These are phyloP conservation scores for Ceratobasidium sp. DNA, from an alignment of 1,284 basidiomycete species.

Conservation along the genomic window DNA sequence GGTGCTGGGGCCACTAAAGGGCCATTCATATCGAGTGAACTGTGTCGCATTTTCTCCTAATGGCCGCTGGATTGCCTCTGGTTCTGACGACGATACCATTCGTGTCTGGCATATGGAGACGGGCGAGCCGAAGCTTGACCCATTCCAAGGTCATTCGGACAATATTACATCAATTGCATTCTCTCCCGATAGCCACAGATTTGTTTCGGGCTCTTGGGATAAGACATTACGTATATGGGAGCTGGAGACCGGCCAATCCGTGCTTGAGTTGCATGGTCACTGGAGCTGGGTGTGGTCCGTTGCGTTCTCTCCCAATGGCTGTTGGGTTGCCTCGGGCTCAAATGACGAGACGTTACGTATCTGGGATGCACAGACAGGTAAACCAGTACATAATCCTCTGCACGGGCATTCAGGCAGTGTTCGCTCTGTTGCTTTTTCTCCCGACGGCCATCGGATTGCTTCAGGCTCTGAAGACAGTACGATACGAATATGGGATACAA, in stretches of 20 bases:
- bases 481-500: too few relatives aligned
- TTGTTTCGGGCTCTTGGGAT: conserved; percentile 28
- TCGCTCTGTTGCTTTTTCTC: too few relatives aligned
- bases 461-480: too few relatives aligned
- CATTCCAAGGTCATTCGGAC: conserved; percentile 16
- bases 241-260: too few relatives aligned
- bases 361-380: not conserved
- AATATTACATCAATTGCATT: conserved; percentile 15
- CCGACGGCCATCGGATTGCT: too few relatives aligned
- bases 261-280: not conserved
- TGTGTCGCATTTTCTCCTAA: not conserved
- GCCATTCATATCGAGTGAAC: not conserved
- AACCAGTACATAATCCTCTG: not conserved
- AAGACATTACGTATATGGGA: conserved; percentile 3
- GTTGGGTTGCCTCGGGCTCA: too few relatives aligned
- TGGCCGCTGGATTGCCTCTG: not conserved
- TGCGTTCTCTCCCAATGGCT: not conserved
- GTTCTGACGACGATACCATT: not conserved
- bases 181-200: conserved; percentile 25
- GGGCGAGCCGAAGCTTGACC: not conserved
- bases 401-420: not conserved
- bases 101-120: not conserved
- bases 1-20: not conserved
- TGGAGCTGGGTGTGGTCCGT: not conserved
- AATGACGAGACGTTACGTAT: too few relatives aligned